Evolutionary conservation across 176 grass and related monocot genomes (phyloP).

Genomic region (Rhipidocladum racemiflorum): DNA sequence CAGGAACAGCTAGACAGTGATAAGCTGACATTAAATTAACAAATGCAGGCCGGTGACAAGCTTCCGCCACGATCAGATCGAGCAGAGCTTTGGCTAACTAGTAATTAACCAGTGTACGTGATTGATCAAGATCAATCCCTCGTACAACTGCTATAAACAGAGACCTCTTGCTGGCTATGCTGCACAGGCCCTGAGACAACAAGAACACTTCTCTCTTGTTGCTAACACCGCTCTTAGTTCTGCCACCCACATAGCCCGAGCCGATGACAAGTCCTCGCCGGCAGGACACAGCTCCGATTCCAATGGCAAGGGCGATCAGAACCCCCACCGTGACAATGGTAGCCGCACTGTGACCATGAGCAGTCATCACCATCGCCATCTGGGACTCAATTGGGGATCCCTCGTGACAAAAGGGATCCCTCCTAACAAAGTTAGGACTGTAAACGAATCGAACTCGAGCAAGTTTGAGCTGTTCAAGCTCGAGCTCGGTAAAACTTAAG

Average conservation of each 20-base stretch:
- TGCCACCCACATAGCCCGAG: not conserved
- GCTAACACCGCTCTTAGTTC: not conserved
- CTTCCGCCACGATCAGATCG: not conserved
- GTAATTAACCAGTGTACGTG: not conserved
- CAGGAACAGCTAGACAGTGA: constrained; percentile 11
- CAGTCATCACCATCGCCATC: not conserved
- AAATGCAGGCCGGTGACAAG: not conserved
- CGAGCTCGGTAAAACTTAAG: too few species aligned
- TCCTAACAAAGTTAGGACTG: too few species aligned
- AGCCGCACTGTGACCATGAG: constrained; percentile 5
- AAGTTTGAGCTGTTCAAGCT: too few species aligned
- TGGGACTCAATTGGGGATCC: not conserved
- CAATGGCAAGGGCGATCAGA: not conserved
- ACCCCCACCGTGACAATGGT: not conserved
- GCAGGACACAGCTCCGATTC: not conserved
- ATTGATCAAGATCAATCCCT: not conserved
- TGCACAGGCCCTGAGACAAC: not conserved
- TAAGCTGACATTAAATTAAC: not conserved
- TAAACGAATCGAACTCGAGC: too few species aligned
- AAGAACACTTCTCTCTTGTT: not conserved
- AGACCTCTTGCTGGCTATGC: not conserved
- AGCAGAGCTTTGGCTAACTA: not conserved
- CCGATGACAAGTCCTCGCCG: not conserved
- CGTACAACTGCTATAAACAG: constrained; percentile 26
- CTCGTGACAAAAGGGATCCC: not conserved